Base-by-base conservation (phyloP, 768 basidiomycete species). In the Chalciporus piperatus region DNA sequence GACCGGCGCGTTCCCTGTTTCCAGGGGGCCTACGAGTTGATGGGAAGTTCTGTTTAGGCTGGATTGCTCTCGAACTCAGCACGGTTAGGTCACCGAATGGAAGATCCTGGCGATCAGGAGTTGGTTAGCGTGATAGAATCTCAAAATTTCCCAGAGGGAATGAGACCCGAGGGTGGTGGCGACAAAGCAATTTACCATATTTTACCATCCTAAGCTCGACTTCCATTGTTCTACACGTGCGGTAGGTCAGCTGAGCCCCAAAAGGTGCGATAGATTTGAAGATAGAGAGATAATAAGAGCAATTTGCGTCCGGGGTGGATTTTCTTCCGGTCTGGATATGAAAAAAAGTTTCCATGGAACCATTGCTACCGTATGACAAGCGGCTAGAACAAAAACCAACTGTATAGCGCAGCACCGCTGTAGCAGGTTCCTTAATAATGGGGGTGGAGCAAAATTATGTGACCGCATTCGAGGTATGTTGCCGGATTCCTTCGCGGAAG, bases 161-260 rank as follows among this genome's bases (percentile, higher is more conserved):
- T 16, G 23, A 41, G 58, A 35, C 58, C 39, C 16, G 51, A 53
- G 40, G 41, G 54, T 52, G 56, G 54, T 47, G 52, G 48, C 25
- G n/a, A 42, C 23, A 39, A 46, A 52, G 45, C 54, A 58, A 54
- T 58, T 59, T 64, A 51, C 20, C 56, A 54, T 35, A 59, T 67
- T 64, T 68, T 30, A 55, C 52, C 48, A 55, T 41, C 62, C 60
- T 51, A 62, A 58, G 52, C 43, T 55, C 43, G 1, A 30, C 67
- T 68, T 68, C 67, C 67, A 68, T 68, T 68, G 59, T 59, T 54
- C 55, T 45, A 51, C 69, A 70, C 65, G 60, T 67, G 59, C 16
- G 23, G 52, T 57, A 57, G 58, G 60, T 60, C 68, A 64, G 53
- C 48, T 54, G 61, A 66, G 40, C 43, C 39, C 42, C 51, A 54